Base-by-base conservation (phyloP, 2,329 filamentous ascomycete genomes). In the Paracoccidioides lutzii region DNA sequence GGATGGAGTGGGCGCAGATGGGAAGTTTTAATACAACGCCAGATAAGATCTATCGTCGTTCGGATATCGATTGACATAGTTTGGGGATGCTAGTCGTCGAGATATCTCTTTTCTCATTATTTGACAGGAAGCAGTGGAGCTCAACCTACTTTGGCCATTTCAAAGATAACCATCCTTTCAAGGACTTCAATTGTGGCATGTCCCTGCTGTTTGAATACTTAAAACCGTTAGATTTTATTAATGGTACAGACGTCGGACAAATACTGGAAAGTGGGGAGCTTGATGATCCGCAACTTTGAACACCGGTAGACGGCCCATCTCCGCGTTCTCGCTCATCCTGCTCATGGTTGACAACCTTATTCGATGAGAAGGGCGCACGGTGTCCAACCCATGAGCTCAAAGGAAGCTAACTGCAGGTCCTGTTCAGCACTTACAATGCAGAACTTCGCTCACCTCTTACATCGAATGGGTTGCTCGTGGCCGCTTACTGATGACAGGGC, bases 401-500 rank as follows among this genome's bases (percentile, higher is more conserved):
- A 61, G 48, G 52, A 56, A 3, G 58, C 59, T 2, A 37, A 56
- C 5, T 56, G 49, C 9, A 15, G 59, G 14, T 49, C 55, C 38
- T 60, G 59, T 32, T 14, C 15, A n/a, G 46, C 55, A 10, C 53
- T 38, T 10, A 57, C 59, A 28, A 38, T 49, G 14, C 32, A 51
- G 12, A 32, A 52, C 22, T 35, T 55, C n/a, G 58, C 54, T 15
- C 12, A 60, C 60, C 49, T 7, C 32, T 5, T 55, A 58, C 35
- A 10, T 55, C 6, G 53, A 58, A 49, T 53, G 15, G 54, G 46
- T 32, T 53, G 59, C 28, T 12, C 22, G 8, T 61, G 57, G 53
- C 59, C 59, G 4, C 58, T 59, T 50, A 32, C 57, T 6, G 43
- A n/a, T 30, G 42, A 54, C 33, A 15, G 44, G 33, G 15, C 40